Base-by-base conservation (phyloP, 2,329 filamentous ascomycete genomes). In the Sodiomyces alkalinus region DNA sequence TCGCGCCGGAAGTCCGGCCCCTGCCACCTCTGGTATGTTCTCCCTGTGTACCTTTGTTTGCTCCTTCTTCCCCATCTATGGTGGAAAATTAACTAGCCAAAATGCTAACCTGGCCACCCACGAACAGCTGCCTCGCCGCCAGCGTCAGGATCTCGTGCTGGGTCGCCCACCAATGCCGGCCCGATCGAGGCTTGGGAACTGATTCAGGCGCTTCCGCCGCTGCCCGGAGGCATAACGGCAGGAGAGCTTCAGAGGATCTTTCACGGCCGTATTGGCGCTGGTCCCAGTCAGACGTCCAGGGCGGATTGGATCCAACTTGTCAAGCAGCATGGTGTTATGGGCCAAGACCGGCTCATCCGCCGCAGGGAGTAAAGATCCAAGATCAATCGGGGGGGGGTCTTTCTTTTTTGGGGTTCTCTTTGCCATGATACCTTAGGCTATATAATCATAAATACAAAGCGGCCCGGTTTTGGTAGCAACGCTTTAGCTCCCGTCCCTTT, bases 281-380 rank as follows among this genome's bases (percentile, higher is more conserved):
- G 55, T 6, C 58, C 62, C 5, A 59, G 62, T 4, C 56, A 62
- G 40, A 69, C 68, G 44, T 52, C 54, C 4, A 63, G 62, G 38
- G 49, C 52, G 19, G 62, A 69, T 16, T 77, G 71, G 61, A 64
- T 77, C 34, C 53, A 57, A 31, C 44, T 76, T 32, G 69, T 78
- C 9, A 70, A 65, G 46, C 56, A 60, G 19, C 55, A 68, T 20
- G 61, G 64, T 2, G 52, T 56, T 10, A 73, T 65, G 44, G 62
- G 59, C 1, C 38, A 56, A 0, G 66, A 74, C 33, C 76, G 73
- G 49, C 50, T 69, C 9, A 39, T 60, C 22, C 49, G 56, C 18
- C 56, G 56, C 12, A 58, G 55, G 36, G 44, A 49, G 26, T 58
- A 43, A 26, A n/a, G n/a, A n/a, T n/a, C n/a, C 16, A 26, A 21